phyloP scores from a whole-genome alignment of 768 basidiomycete species.

The Lactifluus subvellereus region DNA sequence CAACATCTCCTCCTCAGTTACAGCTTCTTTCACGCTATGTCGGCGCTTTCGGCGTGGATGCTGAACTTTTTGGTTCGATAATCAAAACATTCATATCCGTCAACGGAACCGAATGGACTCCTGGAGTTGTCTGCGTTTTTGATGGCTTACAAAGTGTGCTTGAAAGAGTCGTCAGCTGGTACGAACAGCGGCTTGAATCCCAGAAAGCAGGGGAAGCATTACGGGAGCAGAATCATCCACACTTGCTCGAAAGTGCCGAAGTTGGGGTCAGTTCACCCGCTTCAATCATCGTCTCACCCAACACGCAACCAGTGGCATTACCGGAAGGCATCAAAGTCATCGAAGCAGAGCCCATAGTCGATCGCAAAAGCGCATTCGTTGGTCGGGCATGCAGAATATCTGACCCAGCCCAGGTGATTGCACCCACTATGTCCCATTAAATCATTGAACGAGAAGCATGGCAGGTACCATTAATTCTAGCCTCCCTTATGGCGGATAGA shows the following conservation, averaged over 20 bases:
- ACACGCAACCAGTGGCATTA: conserved; percentile 28
- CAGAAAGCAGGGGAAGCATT: conserved; percentile 51
- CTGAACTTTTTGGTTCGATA: conserved; percentile 67
- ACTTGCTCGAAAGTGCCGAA: background rate
- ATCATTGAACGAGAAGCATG: background rate
- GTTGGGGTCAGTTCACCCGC: background rate
- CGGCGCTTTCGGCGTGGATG: conserved; percentile 70
- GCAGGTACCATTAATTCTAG: conserved; percentile 28
- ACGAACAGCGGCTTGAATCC: conserved; percentile 54
- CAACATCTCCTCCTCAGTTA: conserved; percentile 65
- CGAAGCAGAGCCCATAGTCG: conserved; percentile 73
- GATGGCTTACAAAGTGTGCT: conserved; percentile 77
- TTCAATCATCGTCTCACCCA: background rate
- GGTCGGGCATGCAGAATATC: conserved; percentile 79
- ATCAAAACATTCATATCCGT: conserved; percentile 76
- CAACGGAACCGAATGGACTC: conserved; percentile 70
- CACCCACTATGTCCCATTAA: too few species aligned
- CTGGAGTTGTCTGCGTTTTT: conserved; percentile 75
- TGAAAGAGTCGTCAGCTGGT: conserved; percentile 65
- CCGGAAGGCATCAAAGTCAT: conserved; percentile 63
- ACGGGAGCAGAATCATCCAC: conserved; percentile 41
- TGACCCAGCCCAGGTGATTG: conserved; percentile 64
- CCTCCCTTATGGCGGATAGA: conserved; percentile 32
- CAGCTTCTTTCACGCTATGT: conserved; percentile 83
- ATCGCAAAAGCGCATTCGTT: conserved; percentile 81